These are phyloP conservation scores for Penicillium cinerascens DNA, from an alignment of 495 filamentous ascomycete genomes.

Conservation along the genomic window DNA sequence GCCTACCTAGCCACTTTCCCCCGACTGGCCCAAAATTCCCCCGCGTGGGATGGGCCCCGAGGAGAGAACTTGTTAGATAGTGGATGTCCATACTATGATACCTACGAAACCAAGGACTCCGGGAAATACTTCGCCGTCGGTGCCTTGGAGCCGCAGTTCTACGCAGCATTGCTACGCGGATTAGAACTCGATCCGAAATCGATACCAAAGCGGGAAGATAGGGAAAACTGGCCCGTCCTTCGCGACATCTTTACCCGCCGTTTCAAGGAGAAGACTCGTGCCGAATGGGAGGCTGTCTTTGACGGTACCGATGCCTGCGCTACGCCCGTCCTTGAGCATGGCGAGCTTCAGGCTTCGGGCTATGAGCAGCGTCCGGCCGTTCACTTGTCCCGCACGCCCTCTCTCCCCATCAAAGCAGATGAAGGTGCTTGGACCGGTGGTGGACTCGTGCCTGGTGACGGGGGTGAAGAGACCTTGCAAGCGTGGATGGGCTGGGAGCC, in stretches of 20 bases:
- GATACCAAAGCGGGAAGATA: slow-evolving; percentile 54
- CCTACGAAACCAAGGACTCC: slow-evolving; percentile 76
- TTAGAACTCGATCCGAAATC: slow-evolving; percentile 52
- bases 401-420: slow-evolving; percentile 50
- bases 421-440: slow-evolving; percentile 63
- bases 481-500: slow-evolving; percentile 77
- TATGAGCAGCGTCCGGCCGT: slow-evolving; percentile 78
- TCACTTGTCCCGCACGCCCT: slow-evolving; percentile 62
- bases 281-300: slow-evolving; percentile 82
- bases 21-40: slow-evolving; percentile 56
- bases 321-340: slow-evolving; percentile 74
- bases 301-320: slow-evolving; percentile 90
- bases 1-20: slow-evolving; percentile 75
- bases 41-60: slow-evolving; percentile 57
- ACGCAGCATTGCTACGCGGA: slow-evolving; percentile 59
- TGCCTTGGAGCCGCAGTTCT: slow-evolving; percentile 86
- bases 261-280: slow-evolving; percentile 71
- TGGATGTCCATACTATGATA: slow-evolving; percentile 83
- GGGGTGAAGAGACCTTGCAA: slow-evolving; percentile 65
- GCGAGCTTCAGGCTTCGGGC: slow-evolving; percentile 62
- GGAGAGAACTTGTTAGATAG: slow-evolving; percentile 79
- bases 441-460: slow-evolving; percentile 60
- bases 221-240: slow-evolving; percentile 61
- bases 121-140: slow-evolving; percentile 86
- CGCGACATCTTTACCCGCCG: slow-evolving; percentile 53